Conservation (phyloP, 2,329 filamentous ascomycete genomes). For the Emergomyces orientalis region DNA sequence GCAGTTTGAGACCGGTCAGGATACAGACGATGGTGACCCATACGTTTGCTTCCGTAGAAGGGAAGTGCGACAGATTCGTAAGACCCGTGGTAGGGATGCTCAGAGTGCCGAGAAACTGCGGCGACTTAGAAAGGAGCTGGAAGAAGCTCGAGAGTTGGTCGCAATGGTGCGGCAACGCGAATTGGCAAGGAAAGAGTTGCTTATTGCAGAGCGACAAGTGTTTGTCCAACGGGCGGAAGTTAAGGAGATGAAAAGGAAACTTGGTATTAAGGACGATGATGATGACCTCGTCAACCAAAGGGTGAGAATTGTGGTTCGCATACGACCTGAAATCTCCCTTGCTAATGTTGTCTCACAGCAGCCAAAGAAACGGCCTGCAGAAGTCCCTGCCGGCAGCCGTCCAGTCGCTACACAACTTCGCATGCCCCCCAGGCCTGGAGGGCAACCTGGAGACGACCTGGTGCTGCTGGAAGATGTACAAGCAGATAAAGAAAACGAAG, state of each 20-base stretch:
- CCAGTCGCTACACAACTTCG: conserved; percentile 57
- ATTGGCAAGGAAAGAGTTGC: conserved; percentile 63
- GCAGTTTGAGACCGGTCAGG: conserved; percentile 78
- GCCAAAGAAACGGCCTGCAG: conserved; percentile 60
- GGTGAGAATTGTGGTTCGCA: conserved; percentile 44
- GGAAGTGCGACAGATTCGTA: conserved; percentile 87
- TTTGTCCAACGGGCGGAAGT: conserved; percentile 75
- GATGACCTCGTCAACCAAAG: conserved; percentile 93
- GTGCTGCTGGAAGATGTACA: conserved; percentile 65
- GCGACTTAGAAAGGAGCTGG: conserved; percentile 79
- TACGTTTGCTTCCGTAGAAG: conserved; percentile 97
- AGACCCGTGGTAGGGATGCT: conserved; percentile 86
- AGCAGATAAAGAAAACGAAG: conserved; percentile 70
- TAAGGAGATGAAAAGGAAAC: conserved; percentile 78
- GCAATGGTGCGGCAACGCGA: conserved; percentile 72
- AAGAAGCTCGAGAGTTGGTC: conserved; percentile 75
- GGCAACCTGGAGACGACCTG: conserved; percentile 70
- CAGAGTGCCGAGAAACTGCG: conserved; percentile 93
- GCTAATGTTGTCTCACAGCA: conserved; percentile 42
- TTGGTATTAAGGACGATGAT: conserved; percentile 85
- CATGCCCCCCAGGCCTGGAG: conserved; percentile 59
- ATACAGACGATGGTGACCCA: conserved; percentile 90
- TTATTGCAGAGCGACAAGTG: conserved; percentile 64
- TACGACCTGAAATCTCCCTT: conserved; percentile 26
- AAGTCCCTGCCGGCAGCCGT: conserved; percentile 52